These are phyloP conservation scores for Fusarium succisae DNA, from an alignment of 2,329 filamentous ascomycete genomes.

Conservation along the genomic window DNA sequence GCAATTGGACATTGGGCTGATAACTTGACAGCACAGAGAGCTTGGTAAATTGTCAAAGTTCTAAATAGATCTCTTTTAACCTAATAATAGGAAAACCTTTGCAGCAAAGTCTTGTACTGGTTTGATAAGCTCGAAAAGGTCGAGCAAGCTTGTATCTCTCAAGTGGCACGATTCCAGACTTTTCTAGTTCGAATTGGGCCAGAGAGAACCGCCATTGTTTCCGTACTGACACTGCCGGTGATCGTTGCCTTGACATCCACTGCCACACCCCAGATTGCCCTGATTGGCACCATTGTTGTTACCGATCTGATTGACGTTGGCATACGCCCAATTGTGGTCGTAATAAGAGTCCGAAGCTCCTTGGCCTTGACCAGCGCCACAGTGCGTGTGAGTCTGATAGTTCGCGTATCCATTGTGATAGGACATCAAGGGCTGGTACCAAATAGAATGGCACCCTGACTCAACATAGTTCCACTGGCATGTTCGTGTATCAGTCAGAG, in stretches of 20 bases:
- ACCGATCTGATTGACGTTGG: neutral
- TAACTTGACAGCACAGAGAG: too few relatives aligned
- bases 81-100: too few relatives aligned
- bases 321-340: neutral
- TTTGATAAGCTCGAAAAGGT: neutral
- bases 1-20: too few relatives aligned
- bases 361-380: neutral
- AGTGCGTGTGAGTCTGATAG: neutral
- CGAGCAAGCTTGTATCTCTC: neutral
- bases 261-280: neutral
- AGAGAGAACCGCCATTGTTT: neutral
- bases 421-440: neutral
- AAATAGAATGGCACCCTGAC: neutral
- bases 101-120: fast-evolving
- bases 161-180: neutral
- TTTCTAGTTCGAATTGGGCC: neutral
- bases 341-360: neutral
- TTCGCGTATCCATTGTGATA: neutral
- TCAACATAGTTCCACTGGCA: neutral
- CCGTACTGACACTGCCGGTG: neutral
- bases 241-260: neutral
- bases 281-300: neutral
- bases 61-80: too few relatives aligned
- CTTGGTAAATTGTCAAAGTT: too few relatives aligned
- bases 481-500: neutral